Evolutionary conservation across 1,139 yeast species (phyloP), one percentile per base, ranked within the genome.

Genomic region (Debaryomyces singareniensis): DNA sequence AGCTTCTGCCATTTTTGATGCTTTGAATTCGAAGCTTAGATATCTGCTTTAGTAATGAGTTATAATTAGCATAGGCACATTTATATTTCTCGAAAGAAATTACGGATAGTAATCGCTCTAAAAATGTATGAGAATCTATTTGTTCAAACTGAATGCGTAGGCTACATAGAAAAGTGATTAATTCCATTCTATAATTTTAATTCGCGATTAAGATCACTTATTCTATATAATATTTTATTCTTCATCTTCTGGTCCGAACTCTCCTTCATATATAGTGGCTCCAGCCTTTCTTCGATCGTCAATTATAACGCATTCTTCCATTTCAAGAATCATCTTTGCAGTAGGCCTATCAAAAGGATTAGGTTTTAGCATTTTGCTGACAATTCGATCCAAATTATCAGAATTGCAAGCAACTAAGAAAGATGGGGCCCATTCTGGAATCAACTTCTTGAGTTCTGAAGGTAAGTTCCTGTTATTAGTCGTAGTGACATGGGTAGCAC

Each of bases 251-350:
- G 97, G 96, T 0, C 98, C 98, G 53, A 74, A 89, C 45, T 91
- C 97, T 23, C 97, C 98, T 58, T 91, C 99, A 46, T 81, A 93
- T 41, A 91, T 84, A 2, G 91, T 84, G 1, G 97, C 96, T 2
- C 98, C 98, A 3, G 96, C 89, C 50, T 84, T 83, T 33, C 97
- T 70, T 39, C 93, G 72, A 39, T 71, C 61, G 43, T 89, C 96
- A 26, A 91, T 91, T 38, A 80, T 73, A 30, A 71, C 69, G 41
- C 93, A 78, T 52, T 91, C 96, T 29, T 72, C 75, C 44, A 79
- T 68, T 35, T 67, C 71, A 35, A 91, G 59, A 20, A 91, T 68
- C 38, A 75, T 73, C 23, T 62, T 68, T 0, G 95, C 94, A 4
- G 80, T 76, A 7, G 96, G 96, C 36, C 99, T 66, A 35, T 74